These are phyloP conservation scores for Phaeophleospora eucalypticola DNA, from an alignment of 2,329 filamentous ascomycete genomes.

Conservation along the genomic window DNA sequence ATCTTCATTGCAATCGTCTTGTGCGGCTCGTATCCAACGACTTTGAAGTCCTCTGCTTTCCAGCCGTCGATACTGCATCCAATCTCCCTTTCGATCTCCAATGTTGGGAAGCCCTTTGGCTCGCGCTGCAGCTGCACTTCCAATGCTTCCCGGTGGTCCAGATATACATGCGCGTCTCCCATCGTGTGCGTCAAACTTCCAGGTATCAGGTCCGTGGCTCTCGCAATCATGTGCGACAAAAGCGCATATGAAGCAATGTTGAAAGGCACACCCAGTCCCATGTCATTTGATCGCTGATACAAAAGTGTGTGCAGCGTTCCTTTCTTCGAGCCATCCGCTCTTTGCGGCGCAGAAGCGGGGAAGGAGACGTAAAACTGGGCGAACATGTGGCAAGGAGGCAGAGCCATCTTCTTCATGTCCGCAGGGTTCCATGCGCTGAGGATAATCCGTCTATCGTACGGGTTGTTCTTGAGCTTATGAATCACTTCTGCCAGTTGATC, in stretches of 20 bases:
- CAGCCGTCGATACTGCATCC: slow-evolving; percentile 83
- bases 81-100: slow-evolving; percentile 66
- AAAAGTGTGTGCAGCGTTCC: slow-evolving; percentile 81
- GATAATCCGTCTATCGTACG: slow-evolving; percentile 86
- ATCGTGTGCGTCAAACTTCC: slow-evolving; percentile 91
- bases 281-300: slow-evolving; percentile 93
- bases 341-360: slow-evolving; percentile 40
- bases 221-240: slow-evolving; percentile 90
- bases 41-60: slow-evolving; percentile 80
- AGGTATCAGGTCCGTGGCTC: slow-evolving; percentile 76
- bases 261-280: slow-evolving; percentile 95
- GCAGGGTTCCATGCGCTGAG: slow-evolving; percentile 90
- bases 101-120: slow-evolving; percentile 72
- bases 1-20: slow-evolving; percentile 97
- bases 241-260: slow-evolving; percentile 95
- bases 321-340: slow-evolving; percentile 39
- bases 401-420: slow-evolving; percentile 80
- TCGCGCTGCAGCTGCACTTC: slow-evolving; percentile 74
- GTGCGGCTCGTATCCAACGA: slow-evolving; percentile 85
- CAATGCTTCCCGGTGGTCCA: slow-evolving; percentile 86
- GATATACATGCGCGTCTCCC: slow-evolving; percentile 96
- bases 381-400: slow-evolving; percentile 96
- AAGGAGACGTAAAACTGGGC: slow-evolving; percentile 91
- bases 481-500: slow-evolving; percentile 93
- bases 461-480: slow-evolving; percentile 73